phyloP scores from a whole-genome alignment of 257 asterid species.

The Orobanche coerulescens region DNA sequence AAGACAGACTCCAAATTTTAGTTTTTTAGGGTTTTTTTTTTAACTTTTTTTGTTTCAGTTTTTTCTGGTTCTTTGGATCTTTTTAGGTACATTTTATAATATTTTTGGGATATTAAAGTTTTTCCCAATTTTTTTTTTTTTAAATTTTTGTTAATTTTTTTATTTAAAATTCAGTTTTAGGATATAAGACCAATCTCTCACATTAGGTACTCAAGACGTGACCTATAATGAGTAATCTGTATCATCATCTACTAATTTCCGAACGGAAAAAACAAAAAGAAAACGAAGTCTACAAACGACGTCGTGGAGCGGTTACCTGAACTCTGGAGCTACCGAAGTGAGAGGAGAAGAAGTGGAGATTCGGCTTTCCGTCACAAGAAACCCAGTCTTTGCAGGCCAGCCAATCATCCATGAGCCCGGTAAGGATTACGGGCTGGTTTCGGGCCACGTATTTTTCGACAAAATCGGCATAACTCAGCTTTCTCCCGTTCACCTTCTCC shows the following conservation, averaged over 20 bases:
- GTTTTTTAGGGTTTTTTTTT: no score
- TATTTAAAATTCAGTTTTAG: no score
- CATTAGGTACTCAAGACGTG: no score
- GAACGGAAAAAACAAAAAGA: neutral
- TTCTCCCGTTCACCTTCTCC: conserved; percentile 69
- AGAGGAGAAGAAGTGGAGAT: conserved; percentile 53
- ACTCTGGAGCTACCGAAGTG: conserved; percentile 70
- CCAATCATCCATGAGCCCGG: conserved; percentile 86
- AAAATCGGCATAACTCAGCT: conserved; percentile 51
- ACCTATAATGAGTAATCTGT: neutral
- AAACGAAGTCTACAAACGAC: neutral
- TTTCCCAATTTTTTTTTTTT: no score
- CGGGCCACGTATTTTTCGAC: conserved; percentile 39
- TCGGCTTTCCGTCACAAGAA: conserved; percentile 50
- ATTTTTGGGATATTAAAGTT: no score
- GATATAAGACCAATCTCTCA: no score
- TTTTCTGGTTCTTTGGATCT: no score
- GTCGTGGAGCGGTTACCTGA: conserved; percentile 41
- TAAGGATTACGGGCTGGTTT: conserved; percentile 75
- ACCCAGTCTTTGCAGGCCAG: conserved; percentile 80
- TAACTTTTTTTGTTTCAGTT: no score
- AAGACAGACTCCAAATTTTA: no score
- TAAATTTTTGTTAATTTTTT: no score
- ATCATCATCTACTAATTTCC: neutral
- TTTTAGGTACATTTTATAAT: no score